phyloP scores from a whole-genome alignment of 129 eudicot genomes.

The Lonicera japonica region DNA sequence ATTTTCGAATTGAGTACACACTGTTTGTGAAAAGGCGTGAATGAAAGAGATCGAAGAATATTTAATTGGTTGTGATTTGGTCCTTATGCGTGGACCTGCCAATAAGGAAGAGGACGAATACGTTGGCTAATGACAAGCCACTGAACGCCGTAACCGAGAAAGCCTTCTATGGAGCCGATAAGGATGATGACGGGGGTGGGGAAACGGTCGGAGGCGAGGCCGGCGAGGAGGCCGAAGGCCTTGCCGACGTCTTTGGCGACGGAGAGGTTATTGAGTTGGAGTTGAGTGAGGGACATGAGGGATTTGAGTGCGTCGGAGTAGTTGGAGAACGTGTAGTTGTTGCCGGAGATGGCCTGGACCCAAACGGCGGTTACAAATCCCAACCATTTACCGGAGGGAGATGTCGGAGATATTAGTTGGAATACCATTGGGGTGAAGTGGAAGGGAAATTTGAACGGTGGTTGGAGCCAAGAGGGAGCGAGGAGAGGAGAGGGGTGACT shows the following conservation, averaged over 20 bases:
- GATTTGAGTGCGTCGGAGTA: slow-evolving; percentile 89
- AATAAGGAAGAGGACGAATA: slow-evolving; percentile 82
- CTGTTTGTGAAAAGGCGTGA: no score
- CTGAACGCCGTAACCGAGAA: slow-evolving; percentile 89
- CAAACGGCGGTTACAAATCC: slow-evolving; percentile 93
- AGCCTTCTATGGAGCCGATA: slow-evolving; percentile 77
- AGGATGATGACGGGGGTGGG: slow-evolving; percentile 53
- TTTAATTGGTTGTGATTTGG: background rate
- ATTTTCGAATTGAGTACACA: no score
- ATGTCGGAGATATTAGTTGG: slow-evolving; percentile 29
- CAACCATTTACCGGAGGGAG: slow-evolving; percentile 88
- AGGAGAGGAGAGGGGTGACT: background rate
- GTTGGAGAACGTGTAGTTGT: slow-evolving; percentile 90
- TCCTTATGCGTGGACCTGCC: slow-evolving; percentile 65
- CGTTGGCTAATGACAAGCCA: slow-evolving; percentile 87
- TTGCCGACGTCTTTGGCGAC: slow-evolving; percentile 98
- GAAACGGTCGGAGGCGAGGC: slow-evolving; percentile 71
- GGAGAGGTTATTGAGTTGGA: slow-evolving; percentile 71
- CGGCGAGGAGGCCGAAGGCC: slow-evolving; percentile 90
- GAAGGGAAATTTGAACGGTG: background rate
- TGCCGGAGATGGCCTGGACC: slow-evolving; percentile 97
- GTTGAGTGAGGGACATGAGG: slow-evolving; percentile 88
- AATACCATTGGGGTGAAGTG: slow-evolving; percentile 23
- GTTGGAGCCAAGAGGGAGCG: background rate
- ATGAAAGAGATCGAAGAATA: no score